Evolutionary conservation across 129 eudicot genomes (phyloP).

Genomic region (Kitagawia praeruptora): DNA sequence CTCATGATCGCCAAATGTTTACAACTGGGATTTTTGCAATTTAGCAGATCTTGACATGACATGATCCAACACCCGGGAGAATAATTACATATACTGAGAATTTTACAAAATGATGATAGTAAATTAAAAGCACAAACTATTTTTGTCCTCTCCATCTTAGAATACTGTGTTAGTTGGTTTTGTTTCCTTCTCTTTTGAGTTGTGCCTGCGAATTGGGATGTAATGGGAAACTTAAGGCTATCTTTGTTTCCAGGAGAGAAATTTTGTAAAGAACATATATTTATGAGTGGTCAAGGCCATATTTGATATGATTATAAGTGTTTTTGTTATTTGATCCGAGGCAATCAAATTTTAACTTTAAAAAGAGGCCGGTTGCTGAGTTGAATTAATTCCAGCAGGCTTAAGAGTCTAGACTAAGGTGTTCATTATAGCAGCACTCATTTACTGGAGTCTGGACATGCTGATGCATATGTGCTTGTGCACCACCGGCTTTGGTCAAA

Average conservation of each 20-base stretch:
- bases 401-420: too few relatives aligned
- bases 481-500: too few relatives aligned
- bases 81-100: conserved; percentile 5
- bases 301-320: not conserved
- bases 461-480: too few relatives aligned
- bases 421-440: too few relatives aligned
- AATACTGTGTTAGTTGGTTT: not conserved
- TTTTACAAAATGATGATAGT: not conserved
- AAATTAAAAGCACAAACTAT: not conserved
- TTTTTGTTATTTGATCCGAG: too few relatives aligned
- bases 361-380: too few relatives aligned
- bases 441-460: too few relatives aligned
- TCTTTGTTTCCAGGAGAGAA: not conserved
- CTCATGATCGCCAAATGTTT: conserved; percentile 19
- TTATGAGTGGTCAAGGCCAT: not conserved
- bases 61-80: not conserved
- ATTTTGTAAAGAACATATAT: not conserved
- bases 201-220: not conserved
- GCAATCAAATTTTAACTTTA: too few relatives aligned
- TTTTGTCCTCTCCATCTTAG: not conserved
- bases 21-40: conserved; percentile 58
- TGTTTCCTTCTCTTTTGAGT: not conserved
- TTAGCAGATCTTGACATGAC: conserved; percentile 3
- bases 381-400: too few relatives aligned
- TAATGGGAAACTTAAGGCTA: not conserved